phyloP scores from a whole-genome alignment of 192 early-diverging fungal genomes.

The Backusella luteola region DNA sequence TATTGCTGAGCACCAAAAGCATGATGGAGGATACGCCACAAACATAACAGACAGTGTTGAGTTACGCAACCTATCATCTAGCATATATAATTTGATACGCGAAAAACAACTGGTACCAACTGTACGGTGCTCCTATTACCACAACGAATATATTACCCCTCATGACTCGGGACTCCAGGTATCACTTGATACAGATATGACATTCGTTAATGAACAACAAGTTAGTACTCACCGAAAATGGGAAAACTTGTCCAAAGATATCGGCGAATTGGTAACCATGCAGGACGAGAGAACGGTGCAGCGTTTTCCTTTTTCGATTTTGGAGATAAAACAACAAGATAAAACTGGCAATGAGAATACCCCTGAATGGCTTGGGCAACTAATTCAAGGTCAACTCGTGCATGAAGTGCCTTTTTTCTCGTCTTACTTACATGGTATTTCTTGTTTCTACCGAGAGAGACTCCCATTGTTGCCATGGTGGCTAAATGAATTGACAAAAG shows the following conservation, averaged over 20 bases:
- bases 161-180: background rate
- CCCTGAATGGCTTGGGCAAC: background rate
- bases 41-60: background rate
- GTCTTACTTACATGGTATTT: slow-evolving; percentile 2
- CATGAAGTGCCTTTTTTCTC: slow-evolving; percentile 12
- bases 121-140: background rate
- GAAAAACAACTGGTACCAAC: background rate
- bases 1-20: background rate
- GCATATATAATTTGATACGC: background rate
- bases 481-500: background rate
- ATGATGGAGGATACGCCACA: background rate
- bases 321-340: background rate
- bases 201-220: background rate
- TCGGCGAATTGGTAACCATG: background rate
- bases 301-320: background rate
- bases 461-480: slow-evolving; percentile 3
- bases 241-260: background rate
- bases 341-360: background rate
- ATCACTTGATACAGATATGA: slow-evolving; percentile 7
- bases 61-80: background rate
- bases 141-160: background rate
- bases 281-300: background rate
- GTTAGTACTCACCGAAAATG: background rate
- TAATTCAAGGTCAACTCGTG: slow-evolving; percentile 1
- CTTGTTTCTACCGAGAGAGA: background rate